Conservation (phyloP, 768 basidiomycete species). For the Hirschioporus abietinus region DNA sequence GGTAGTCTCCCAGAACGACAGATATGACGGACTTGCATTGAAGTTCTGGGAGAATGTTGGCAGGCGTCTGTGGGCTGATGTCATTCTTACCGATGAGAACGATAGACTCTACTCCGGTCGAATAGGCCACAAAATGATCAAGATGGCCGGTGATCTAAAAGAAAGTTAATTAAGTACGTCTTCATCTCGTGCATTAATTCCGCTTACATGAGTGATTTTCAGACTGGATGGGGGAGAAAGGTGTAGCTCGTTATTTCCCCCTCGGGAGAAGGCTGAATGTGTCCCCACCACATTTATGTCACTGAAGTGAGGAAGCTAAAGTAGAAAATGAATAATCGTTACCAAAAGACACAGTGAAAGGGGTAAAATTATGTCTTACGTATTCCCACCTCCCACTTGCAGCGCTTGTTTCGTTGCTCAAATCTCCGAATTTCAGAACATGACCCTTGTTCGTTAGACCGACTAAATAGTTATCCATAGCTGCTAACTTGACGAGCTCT, state of each 20-base stretch:
- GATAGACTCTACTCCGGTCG: constrained; percentile 62
- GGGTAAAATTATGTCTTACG: constrained; percentile 34
- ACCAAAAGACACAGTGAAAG: background rate
- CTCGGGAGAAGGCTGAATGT: constrained; percentile 36
- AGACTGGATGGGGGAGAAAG: constrained; percentile 37
- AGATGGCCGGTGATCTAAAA: constrained; percentile 81
- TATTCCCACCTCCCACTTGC: constrained; percentile 59
- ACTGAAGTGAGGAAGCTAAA: constrained; percentile 69
- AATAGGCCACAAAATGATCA: constrained; percentile 75
- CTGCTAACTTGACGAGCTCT: constrained; percentile 71
- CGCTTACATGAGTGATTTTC: constrained; percentile 73
- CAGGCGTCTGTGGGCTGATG: constrained; percentile 38
- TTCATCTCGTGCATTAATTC: constrained; percentile 9
- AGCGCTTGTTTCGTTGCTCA: constrained; percentile 35
- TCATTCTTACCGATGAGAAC: constrained; percentile 63
- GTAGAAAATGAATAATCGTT: constrained; percentile 2
- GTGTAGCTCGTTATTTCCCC: constrained; percentile 19
- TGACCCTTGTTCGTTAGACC: constrained; percentile 79
- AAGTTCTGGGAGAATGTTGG: constrained; percentile 61
- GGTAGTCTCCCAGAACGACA: constrained; percentile 89
- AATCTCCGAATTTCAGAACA: constrained; percentile 56
- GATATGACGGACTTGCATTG: constrained; percentile 79
- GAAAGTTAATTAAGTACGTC: constrained; percentile 16
- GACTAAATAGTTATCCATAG: constrained; percentile 64
- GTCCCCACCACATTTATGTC: constrained; percentile 48